These are phyloP conservation scores for Cryptosporidium parvum DNA, from an alignment of 169 alveolate genomes.

Conservation along the genomic window DNA sequence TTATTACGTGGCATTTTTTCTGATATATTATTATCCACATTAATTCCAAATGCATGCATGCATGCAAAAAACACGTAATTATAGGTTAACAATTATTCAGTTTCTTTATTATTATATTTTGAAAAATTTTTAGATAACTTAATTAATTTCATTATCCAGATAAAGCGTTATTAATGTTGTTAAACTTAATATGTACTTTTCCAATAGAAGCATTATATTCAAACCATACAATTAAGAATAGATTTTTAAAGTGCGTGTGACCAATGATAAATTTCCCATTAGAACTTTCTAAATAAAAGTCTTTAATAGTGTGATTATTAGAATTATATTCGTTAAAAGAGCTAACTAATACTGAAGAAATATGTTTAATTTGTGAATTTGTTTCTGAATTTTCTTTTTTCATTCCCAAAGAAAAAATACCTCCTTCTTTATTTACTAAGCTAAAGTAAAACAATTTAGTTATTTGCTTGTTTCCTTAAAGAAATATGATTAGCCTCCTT, in stretches of 20 bases:
- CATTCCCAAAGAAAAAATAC: conserved; percentile 34
- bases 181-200: conserved; percentile 30
- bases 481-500: not conserved
- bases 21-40: too few relatives aligned
- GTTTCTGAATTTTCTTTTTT: not conserved
- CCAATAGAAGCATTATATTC: conserved; percentile 49
- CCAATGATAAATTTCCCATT: conserved; percentile 72
- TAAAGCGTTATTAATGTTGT: conserved; percentile 8
- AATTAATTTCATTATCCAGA: not conserved
- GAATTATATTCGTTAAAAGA: conserved; percentile 53
- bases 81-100: too few relatives aligned
- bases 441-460: not conserved
- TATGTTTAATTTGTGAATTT: not conserved
- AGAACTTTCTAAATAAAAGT: conserved; percentile 34
- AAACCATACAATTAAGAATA: conserved; percentile 43
- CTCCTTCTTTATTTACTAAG: conserved; percentile 42
- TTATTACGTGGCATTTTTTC: not conserved
- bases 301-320: not conserved
- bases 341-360: conserved; percentile 38
- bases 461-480: not conserved
- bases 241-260: not conserved
- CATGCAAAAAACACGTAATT: too few relatives aligned
- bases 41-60: too few relatives aligned
- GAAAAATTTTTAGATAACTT: not conserved
- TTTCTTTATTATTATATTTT: too few relatives aligned